These are phyloP conservation scores for Tetracladium marchalianum DNA, from an alignment of 495 filamentous ascomycete species.

Conservation along the genomic window DNA sequence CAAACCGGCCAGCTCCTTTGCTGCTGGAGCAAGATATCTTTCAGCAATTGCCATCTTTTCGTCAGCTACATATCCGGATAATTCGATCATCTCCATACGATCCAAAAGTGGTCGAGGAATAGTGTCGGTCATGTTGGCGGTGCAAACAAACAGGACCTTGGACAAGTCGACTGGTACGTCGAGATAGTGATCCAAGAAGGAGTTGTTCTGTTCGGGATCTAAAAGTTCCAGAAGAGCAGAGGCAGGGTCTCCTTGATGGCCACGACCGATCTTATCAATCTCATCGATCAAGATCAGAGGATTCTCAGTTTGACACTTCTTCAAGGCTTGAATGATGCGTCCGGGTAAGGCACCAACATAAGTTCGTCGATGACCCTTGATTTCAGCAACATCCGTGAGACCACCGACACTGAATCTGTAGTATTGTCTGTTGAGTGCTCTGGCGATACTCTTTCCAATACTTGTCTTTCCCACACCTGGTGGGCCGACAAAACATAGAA, in stretches of 20 bases:
- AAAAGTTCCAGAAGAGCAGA: conserved; percentile 91
- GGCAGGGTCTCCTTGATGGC: conserved; percentile 92
- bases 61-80: conserved; percentile 94
- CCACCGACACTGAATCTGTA: conserved; percentile 98
- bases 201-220: conserved; percentile 95
- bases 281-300: conserved; percentile 96
- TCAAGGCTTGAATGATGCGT: conserved; percentile 93
- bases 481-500: conserved; percentile 93
- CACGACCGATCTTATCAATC: conserved; percentile 92
- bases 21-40: conserved; percentile 80
- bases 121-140: conserved; percentile 97
- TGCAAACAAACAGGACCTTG: conserved; percentile 98
- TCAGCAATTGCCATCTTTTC: conserved; percentile 99
- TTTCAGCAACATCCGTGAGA: conserved; percentile 96
- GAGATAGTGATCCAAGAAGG: conserved; percentile 98
- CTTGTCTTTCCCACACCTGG: conserved; percentile 96
- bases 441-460: conserved; percentile 95
- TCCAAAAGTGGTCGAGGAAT: conserved; percentile 92
- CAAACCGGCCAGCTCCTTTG: conserved; percentile 81
- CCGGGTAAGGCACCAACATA: conserved; percentile 96
- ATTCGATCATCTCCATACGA: conserved; percentile 95
- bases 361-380: conserved; percentile 94
- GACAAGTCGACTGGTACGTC: conserved; percentile 97
- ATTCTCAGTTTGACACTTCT: conserved; percentile 99
- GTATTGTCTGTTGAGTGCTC: conserved; percentile 89